Conservation (phyloP, 73 alveolate genomes). For the Stentor coeruleus region DNA sequence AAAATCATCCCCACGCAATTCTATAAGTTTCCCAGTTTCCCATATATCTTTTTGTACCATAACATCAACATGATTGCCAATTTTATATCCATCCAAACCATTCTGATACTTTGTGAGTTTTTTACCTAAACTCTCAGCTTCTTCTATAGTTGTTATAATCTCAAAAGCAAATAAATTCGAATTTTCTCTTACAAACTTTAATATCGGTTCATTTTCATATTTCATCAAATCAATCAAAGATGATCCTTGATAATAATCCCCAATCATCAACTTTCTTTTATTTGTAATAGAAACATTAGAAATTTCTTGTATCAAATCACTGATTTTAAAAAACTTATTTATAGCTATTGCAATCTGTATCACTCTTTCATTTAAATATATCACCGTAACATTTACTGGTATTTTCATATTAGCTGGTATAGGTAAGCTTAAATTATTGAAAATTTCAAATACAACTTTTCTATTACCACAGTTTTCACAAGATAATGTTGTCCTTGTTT, state of each 20-base stretch:
- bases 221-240: not conserved
- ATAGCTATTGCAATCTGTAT: not conserved
- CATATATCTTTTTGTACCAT: not conserved
- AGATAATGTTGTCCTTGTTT: conserved; percentile 37
- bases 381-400: conserved; percentile 23
- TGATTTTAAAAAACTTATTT: not conserved
- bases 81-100: not conserved
- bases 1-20: not conserved
- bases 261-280: not conserved
- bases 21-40: not conserved
- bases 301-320: not conserved
- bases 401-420: conserved; percentile 42
- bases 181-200: not conserved
- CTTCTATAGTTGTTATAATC: conserved; percentile 27
- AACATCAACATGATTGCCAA: conserved; percentile 40
- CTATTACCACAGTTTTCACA: conserved; percentile 38
- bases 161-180: conserved; percentile 36
- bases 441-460: conserved; percentile 40
- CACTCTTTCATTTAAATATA: not conserved
- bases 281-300: not conserved
- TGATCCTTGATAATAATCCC: not conserved
- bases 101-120: conserved; percentile 4
- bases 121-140: conserved; percentile 32
- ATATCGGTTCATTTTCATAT: not conserved
- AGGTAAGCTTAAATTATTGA: conserved; percentile 42